Base-by-base conservation (phyloP, 306 rosid genomes). In the Luffa aegyptiaca region DNA sequence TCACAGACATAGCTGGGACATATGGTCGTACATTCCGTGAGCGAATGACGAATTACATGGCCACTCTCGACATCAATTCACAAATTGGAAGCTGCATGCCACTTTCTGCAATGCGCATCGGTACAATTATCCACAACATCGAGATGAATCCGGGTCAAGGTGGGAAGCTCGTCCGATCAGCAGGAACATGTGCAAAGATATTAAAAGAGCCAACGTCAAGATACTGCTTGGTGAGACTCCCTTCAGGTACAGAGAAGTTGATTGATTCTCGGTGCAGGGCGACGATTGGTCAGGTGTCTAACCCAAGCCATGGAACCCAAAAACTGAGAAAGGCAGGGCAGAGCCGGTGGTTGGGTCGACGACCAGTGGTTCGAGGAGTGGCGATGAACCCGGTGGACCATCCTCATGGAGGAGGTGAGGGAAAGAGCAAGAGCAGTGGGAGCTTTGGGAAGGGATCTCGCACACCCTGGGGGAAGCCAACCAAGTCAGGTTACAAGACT, bases 131-230 rank as follows among this genome's bases (percentile, higher is more conserved):
- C 88, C 98, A 90, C 90, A 90, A 91, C 84, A 84, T 92, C 20
- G 98, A 92, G 89, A 10, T 89, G 80, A 88, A 87, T 66, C 97
- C 97, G 0, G 94, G 98, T 80, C 94, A 94, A 89, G 97, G 98
- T n/a, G 96, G 89, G 76, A 94, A 94, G 87, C 88, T 94, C 1
- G 94, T 94, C 20, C 87, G 94, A 48, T 87, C 98, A 6, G 93
- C 97, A 0, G 98, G 98, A 77, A 88, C 97, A 11, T 74, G 59
- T 71, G 97, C 97, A 20, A 94, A 90, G 94, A 94, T 94, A 81
- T 59, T 94, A 75, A 94, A 94, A 81, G 97, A 94, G 21, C 92
- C 94, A 17, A 79, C 90, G 1, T 78, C 89, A 17, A 80, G 81
- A 31, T 81, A 85, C 55, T 87, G 92, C 84, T 88, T 93, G 51